Conservation (phyloP, 768 basidiomycete genomes). For the Amanita pallidorosea region DNA sequence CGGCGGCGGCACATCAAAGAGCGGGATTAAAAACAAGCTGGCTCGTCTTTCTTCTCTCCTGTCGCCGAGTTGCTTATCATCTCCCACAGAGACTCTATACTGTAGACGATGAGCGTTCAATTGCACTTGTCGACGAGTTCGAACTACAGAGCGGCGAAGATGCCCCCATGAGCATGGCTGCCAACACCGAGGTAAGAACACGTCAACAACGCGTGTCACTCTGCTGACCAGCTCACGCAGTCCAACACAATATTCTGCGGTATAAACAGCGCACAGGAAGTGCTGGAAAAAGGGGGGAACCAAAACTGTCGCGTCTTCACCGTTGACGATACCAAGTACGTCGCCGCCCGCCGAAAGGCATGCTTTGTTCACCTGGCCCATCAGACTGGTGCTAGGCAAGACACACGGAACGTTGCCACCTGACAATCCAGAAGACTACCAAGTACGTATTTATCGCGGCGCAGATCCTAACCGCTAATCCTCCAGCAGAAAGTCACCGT, state of each 20-base stretch:
- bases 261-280: conserved; percentile 67
- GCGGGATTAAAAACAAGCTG: conserved; percentile 91
- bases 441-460: conserved; percentile 37
- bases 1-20: conserved; percentile 78
- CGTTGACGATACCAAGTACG: conserved; percentile 50
- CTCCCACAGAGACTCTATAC: conserved; percentile 53
- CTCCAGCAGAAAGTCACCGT: conserved; percentile 74
- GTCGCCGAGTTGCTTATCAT: conserved; percentile 5
- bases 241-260: conserved; percentile 64
- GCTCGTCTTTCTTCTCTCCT: conserved; percentile 31
- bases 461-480: conserved; percentile 6
- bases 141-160: conserved; percentile 79
- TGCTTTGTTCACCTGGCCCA: not conserved
- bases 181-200: conserved; percentile 42
- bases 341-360: conserved; percentile 4
- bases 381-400: conserved; percentile 41
- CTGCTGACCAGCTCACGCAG: conserved; percentile 14
- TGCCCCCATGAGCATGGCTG: conserved; percentile 93
- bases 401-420: conserved; percentile 53
- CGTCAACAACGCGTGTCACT: conserved; percentile 1
- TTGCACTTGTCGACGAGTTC: conserved; percentile 55
- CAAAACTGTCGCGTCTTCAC: conserved; percentile 75
- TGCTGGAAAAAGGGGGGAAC: conserved; percentile 57
- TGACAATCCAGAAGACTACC: conserved; percentile 66
- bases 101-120: conserved; percentile 37